Evolutionary conservation across 106 monocot species (phyloP), one percentile per base, ranked within the genome.

Genomic region (Platanthera guangdongensis): DNA sequence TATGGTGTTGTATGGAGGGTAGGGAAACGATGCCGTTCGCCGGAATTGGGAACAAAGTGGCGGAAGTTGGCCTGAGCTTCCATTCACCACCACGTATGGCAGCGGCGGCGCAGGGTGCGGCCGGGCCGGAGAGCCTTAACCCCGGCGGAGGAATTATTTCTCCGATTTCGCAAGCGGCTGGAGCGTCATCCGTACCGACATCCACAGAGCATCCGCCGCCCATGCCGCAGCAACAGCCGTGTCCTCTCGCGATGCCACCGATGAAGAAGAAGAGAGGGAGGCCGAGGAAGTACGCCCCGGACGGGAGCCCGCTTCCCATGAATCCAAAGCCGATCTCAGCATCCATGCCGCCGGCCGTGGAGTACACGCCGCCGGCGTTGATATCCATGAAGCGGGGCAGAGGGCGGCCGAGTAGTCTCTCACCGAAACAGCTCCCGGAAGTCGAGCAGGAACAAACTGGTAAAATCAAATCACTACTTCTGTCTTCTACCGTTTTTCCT

Each of bases 221-320:
- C 32, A 78, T 7, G 71, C 68, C 52, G 81, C 80, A 6, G 81
- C 72, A 15, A 71, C 81, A 32, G 81, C 75, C 57, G 8, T 55
- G 25, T 60, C 3, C 50, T 11, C 6, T 74, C 60, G 64, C 53
- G 69, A 70, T 50, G 73, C 14, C 25, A 25, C 25, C 32, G 68
- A 12, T 77, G 78, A 87, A 77, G 83, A 92, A 85, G 85, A 92
- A 87, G 87, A 77, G 89, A n/a, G 92, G 92, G 49, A 74, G 92
- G 83, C 92, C 92, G 63, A 92, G 89, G 85, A 92, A 92, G 92
- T 92, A 92, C 83, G 89, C 65, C 32, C 89, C 88, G 47, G 92
- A 92, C 16, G 92, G 92, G 62, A 92, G 85, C 76, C 13, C 83
- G 77, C 49, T 71, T 85, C 87, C 87, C 74, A 74, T 92, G 81